Conservation (phyloP, 2,329 filamentous ascomycete species). For the Davidsoniella eucalypti region DNA sequence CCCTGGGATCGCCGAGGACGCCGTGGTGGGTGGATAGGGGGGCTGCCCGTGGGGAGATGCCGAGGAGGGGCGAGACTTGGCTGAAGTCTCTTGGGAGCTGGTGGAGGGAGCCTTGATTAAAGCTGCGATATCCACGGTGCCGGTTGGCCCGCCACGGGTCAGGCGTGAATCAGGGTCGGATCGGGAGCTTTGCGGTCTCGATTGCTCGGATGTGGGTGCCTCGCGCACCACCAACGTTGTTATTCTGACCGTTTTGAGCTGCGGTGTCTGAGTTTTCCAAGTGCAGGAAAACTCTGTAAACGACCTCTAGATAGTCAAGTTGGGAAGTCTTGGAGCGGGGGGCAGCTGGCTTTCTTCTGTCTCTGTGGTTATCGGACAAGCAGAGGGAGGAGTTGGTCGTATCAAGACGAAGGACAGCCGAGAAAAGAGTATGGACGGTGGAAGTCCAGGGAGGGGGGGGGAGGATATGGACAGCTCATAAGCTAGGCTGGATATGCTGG, state of each 20-base stretch:
- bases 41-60: conserved; percentile 16
- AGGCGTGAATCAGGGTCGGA: not conserved
- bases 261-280: not conserved
- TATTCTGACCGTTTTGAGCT: conserved; percentile 5
- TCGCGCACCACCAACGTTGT: conserved; percentile 11
- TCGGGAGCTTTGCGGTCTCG: not conserved
- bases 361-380: too few species aligned
- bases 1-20: conserved; percentile 10
- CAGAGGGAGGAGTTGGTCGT: too few species aligned
- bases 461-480: not conserved
- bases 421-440: not conserved
- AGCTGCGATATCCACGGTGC: conserved; percentile 88
- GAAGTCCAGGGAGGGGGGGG: not conserved
- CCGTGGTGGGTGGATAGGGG: conserved; percentile 12
- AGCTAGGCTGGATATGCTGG: not conserved
- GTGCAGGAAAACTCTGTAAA: not conserved
- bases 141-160: conserved; percentile 24
- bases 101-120: conserved; percentile 49
- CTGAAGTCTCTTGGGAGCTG: conserved; percentile 14
- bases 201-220: conserved; percentile 10
- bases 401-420: not conserved
- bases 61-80: conserved; percentile 14
- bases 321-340: not conserved
- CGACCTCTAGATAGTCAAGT: too few species aligned
- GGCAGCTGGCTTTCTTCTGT: too few species aligned